phyloP scores from a whole-genome alignment of 2,329 filamentous ascomycete species.

The Fusarium concolor region DNA sequence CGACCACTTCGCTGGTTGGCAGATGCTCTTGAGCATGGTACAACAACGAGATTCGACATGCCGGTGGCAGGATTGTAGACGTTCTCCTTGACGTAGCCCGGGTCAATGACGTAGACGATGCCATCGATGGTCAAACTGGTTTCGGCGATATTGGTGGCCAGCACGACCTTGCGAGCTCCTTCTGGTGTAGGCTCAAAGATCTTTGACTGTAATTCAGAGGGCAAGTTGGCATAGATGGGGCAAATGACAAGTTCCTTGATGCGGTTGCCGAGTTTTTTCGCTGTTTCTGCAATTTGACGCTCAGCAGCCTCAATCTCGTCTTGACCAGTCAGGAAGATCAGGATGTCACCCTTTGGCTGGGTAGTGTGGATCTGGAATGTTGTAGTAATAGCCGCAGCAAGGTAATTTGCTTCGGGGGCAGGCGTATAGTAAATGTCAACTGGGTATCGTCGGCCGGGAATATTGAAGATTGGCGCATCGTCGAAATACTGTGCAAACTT shows the following conservation, averaged over 20 bases:
- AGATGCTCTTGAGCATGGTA: constrained; percentile 89
- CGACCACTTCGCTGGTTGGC: constrained; percentile 94
- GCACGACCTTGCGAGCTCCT: constrained; percentile 86
- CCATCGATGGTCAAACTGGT: constrained; percentile 96
- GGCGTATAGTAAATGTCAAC: constrained; percentile 93
- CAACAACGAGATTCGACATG: constrained; percentile 91
- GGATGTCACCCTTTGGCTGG: constrained; percentile 85
- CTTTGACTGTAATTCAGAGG: constrained; percentile 88
- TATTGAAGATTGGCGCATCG: constrained; percentile 92
- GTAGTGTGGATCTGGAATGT: constrained; percentile 95
- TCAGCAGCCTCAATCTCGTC: constrained; percentile 95
- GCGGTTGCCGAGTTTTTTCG: constrained; percentile 84
- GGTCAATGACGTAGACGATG: constrained; percentile 95
- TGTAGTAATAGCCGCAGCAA: constrained; percentile 90
- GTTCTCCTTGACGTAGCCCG: constrained; percentile 95
- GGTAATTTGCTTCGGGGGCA: constrained; percentile 92
- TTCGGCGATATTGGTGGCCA: constrained; percentile 97
- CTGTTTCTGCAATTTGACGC: constrained; percentile 85
- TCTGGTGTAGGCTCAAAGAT: constrained; percentile 95
- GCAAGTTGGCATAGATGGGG: constrained; percentile 94
- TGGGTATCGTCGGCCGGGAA: constrained; percentile 88
- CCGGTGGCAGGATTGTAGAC: constrained; percentile 91
- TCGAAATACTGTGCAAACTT: constrained; percentile 95
- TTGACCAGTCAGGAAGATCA: constrained; percentile 95
- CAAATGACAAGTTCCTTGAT: constrained; percentile 89